These are phyloP conservation scores for Dissophora ornata DNA, from an alignment of 192 early-diverging fungal genomes.

Conservation along the genomic window DNA sequence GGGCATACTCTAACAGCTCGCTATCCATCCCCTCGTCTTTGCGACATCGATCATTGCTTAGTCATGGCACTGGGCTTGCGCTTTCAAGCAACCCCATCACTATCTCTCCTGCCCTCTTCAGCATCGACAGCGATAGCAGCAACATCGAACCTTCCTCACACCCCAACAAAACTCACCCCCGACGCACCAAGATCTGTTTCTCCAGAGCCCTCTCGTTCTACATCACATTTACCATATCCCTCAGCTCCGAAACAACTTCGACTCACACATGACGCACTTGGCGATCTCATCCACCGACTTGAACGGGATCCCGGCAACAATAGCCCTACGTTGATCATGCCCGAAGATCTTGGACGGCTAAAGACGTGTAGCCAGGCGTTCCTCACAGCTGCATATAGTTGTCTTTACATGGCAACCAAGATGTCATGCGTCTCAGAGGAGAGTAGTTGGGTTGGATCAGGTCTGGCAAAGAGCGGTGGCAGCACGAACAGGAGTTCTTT, in stretches of 20 bases:
- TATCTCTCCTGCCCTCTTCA: neutral
- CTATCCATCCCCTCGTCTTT: too few species aligned
- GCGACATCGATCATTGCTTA: neutral
- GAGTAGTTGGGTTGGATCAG: slow-evolving; percentile 23
- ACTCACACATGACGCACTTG: slow-evolving; percentile 9
- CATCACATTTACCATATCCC: neutral
- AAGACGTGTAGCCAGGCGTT: slow-evolving; percentile 9
- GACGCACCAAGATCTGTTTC: too few species aligned
- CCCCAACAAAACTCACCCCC: neutral
- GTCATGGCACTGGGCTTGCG: slow-evolving; percentile 3
- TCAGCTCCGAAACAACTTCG: slow-evolving; percentile 8
- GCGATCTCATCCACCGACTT: slow-evolving; percentile 4
- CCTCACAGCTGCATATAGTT: slow-evolving; percentile 12
- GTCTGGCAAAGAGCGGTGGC: neutral
- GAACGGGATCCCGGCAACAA: slow-evolving; percentile 4
- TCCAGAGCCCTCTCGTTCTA: too few species aligned
- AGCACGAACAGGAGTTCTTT: neutral
- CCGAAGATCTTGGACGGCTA: slow-evolving; percentile 5
- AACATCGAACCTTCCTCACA: neutral
- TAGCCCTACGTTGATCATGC: neutral
- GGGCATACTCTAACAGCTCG: too few species aligned
- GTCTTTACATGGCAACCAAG: slow-evolving; percentile 14
- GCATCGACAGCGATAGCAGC: neutral
- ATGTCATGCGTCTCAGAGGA: slow-evolving; percentile 13
- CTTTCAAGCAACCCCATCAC: slow-evolving; percentile 4